These are phyloP conservation scores for Jatropha curcas DNA, from an alignment of 345 rosid species.

Conservation along the genomic window DNA sequence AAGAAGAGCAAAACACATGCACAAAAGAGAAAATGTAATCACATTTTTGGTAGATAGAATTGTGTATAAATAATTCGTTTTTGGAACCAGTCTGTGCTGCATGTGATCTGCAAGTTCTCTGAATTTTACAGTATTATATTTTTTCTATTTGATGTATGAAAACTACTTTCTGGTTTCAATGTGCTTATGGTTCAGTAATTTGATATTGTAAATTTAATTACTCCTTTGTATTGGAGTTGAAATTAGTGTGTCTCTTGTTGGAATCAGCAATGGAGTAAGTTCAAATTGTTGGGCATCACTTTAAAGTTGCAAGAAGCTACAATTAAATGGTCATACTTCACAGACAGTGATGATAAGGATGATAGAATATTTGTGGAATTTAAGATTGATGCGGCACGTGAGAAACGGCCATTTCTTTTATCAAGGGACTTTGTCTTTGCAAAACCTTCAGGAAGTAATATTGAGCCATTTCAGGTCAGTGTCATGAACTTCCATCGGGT, in stretches of 20 bases:
- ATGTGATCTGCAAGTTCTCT: neutral
- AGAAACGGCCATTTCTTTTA: constrained; percentile 35
- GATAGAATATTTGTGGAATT: constrained; percentile 32
- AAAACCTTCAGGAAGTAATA: constrained; percentile 16
- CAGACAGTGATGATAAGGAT: constrained; percentile 9
- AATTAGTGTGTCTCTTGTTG: neutral
- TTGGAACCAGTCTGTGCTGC: too few species aligned
- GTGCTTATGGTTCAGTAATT: neutral
- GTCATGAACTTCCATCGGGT: neutral
- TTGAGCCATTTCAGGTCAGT: constrained; percentile 35
- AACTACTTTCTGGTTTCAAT: neutral
- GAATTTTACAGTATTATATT: too few species aligned
- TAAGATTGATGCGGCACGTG: constrained; percentile 24
- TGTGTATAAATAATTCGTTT: too few species aligned
- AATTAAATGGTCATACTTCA: constrained; percentile 5
- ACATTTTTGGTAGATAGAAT: too few species aligned
- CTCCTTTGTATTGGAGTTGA: neutral
- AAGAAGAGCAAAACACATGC: too few species aligned
- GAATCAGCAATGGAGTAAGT: constrained; percentile 42
- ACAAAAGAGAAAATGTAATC: too few species aligned
- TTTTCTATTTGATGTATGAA: too few species aligned
- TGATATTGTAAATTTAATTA: neutral
- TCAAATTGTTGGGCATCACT: constrained; percentile 19
- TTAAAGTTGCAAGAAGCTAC: constrained; percentile 29
- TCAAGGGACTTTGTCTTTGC: constrained; percentile 47